Conservation (phyloP, 345 rosid genomes). For the Kandelia obovata region DNA sequence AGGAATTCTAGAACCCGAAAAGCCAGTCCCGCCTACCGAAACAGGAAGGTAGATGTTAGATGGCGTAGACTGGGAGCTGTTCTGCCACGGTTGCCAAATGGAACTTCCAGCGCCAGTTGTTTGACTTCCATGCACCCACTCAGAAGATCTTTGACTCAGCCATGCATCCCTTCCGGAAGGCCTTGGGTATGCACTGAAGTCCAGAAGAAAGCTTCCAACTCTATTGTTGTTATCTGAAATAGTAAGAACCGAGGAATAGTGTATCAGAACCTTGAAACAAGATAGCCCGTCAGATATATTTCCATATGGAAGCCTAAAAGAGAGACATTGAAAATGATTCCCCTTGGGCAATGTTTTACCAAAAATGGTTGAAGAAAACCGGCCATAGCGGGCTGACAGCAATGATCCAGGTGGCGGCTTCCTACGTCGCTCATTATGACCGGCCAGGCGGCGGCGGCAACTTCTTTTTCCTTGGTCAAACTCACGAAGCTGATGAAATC, state of each 20-base stretch:
- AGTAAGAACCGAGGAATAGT: not conserved
- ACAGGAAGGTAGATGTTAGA: constrained; percentile 48
- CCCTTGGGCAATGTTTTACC: constrained; percentile 38
- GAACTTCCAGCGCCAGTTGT: constrained; percentile 30
- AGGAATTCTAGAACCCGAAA: constrained; percentile 45
- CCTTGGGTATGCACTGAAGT: constrained; percentile 50
- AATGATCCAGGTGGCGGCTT: constrained; percentile 77
- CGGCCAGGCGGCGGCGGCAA: constrained; percentile 91
- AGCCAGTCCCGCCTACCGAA: constrained; percentile 46
- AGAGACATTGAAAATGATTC: not conserved
- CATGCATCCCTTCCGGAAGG: constrained; percentile 37
- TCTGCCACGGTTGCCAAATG: constrained; percentile 40
- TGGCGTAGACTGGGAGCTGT: constrained; percentile 43
- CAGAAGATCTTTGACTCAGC: constrained; percentile 34
- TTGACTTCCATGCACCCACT: constrained; percentile 26
- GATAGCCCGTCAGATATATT: not conserved
- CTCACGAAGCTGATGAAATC: constrained; percentile 92
- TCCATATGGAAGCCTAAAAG: not conserved
- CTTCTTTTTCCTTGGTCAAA: constrained; percentile 95
- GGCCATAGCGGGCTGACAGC: constrained; percentile 49
- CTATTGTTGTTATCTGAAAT: constrained; percentile 46
- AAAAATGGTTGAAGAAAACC: constrained; percentile 48
- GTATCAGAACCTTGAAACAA: not conserved
- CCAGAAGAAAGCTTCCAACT: constrained; percentile 51
- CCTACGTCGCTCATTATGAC: constrained; percentile 93